Base-by-base conservation (phyloP, 2,329 filamentous ascomycete species). In the Colletotrichum nymphaeae region DNA sequence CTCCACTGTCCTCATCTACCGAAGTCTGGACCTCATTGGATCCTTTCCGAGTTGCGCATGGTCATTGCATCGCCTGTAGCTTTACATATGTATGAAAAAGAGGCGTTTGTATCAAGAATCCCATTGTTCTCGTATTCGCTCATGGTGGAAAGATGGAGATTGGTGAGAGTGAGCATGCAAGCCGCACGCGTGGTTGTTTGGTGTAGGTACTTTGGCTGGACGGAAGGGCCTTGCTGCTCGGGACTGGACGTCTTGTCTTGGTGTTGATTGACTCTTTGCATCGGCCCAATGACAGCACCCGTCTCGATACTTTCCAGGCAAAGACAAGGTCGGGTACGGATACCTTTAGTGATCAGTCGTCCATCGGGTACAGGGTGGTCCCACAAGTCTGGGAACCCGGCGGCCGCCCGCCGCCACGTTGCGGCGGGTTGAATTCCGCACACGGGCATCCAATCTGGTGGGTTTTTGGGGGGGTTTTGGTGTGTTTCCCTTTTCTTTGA, bases 361-460 rank as follows among this genome's bases (percentile, higher is more conserved):
- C 30, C 30, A 32, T 42, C 37, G 37, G 37, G 37, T 42, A 42
- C 37, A 42, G 37, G 37, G 37, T 42, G 37, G 37, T 55, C 59
- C 24, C 49, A 55, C 37, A 24, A 22, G n/a, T 12, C 28, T 14
- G 46, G 28, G n/a, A 30, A 30, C 19, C 37, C 19, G 49, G 14
- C 22, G 46, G 62, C 28, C 62, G 62, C 46, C 62, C 46, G 60
- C 60, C 60, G 30, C 62, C 62, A 64, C 62, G 62, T 64, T 64
- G 28, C 46, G 46, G 46, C 49, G 42, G 42, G 42, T 49, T 26
- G 52, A 49, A 26, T 53, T 26, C 46, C 28, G n/a, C 62, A 37
- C 46, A 53, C 12, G 42, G 22, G 60, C 37, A 19, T 42, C 37
- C 37, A 42, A 42, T 42, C 5, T 42, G 5, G 37, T 42, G 37